phyloP scores from a whole-genome alignment of 306 rosid species.

The Myrica gale region DNA sequence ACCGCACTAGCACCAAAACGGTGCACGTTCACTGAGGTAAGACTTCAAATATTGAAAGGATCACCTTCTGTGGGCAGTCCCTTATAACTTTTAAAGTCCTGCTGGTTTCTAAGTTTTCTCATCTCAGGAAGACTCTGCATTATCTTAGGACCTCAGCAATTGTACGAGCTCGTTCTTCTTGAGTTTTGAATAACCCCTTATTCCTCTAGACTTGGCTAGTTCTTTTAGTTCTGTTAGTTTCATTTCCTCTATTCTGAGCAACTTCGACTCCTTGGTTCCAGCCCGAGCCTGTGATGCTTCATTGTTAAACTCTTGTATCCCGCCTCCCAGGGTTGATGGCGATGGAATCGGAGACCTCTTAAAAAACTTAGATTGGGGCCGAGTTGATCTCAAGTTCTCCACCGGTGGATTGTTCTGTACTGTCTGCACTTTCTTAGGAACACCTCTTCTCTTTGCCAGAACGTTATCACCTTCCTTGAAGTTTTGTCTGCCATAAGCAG shows the following conservation, averaged over 20 bases:
- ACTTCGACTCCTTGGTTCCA: constrained; percentile 25
- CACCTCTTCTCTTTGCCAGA: constrained; percentile 21
- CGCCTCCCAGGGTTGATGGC: constrained; percentile 22
- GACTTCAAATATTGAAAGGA: background rate
- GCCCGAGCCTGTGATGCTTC: constrained; percentile 11
- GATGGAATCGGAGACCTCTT: constrained; percentile 59
- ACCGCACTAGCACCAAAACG: background rate
- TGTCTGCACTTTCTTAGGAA: constrained; percentile 18
- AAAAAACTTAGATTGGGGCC: constrained; percentile 50
- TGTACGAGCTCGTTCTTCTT: constrained; percentile 52
- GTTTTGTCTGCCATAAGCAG: constrained; percentile 29
- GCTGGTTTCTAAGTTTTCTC: background rate
- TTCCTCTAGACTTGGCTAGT: constrained; percentile 54
- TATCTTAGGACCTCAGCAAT: constrained; percentile 26
- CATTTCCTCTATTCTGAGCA: constrained; percentile 40
- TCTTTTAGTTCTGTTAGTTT: constrained; percentile 54
- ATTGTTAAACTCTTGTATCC: background rate
- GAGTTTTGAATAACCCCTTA: constrained; percentile 60
- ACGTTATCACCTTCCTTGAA: constrained; percentile 11
- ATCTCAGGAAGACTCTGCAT: background rate
- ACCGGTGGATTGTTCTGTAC: constrained; percentile 9
- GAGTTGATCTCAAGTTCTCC: constrained; percentile 27
- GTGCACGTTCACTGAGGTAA: background rate
- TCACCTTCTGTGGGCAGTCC: background rate
- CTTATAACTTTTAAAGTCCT: background rate